These are phyloP conservation scores for Penicillium samsonianum DNA, from an alignment of 495 filamentous ascomycete species.

Conservation along the genomic window DNA sequence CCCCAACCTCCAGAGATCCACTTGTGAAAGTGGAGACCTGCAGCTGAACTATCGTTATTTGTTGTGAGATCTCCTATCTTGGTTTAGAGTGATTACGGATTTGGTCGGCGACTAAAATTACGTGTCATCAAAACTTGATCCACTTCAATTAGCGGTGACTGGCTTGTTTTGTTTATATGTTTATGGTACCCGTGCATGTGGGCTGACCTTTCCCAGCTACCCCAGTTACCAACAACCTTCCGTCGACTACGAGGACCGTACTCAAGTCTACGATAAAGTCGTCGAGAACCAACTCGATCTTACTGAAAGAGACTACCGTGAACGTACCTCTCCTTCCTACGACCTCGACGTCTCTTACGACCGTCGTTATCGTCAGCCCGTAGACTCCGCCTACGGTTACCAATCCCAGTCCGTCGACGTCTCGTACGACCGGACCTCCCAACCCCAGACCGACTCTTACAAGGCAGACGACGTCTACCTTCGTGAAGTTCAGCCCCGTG, in stretches of 20 bases:
- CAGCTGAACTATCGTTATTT: slow-evolving; percentile 22
- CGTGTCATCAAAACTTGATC: slow-evolving; percentile 40
- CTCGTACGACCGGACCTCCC: slow-evolving; percentile 35
- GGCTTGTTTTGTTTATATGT: slow-evolving; percentile 35
- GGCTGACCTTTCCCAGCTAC: slow-evolving; percentile 39
- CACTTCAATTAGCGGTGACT: slow-evolving; percentile 38
- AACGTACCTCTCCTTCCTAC: slow-evolving; percentile 71
- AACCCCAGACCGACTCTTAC: slow-evolving; percentile 34
- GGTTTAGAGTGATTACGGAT: slow-evolving; percentile 32
- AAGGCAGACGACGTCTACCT: slow-evolving; percentile 31
- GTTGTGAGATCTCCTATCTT: slow-evolving; percentile 26
- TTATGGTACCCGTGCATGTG: slow-evolving; percentile 24
- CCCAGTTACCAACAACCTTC: slow-evolving; percentile 56
- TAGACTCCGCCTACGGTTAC: slow-evolving; percentile 36
- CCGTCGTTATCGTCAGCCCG: slow-evolving; percentile 44
- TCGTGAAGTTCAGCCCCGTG: slow-evolving; percentile 50
- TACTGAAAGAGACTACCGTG: slow-evolving; percentile 82
- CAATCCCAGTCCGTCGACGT: slow-evolving; percentile 29
- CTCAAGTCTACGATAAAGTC: slow-evolving; percentile 53
- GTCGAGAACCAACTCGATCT: slow-evolving; percentile 69
- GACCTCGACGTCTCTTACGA: slow-evolving; percentile 61
- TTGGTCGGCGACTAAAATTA: slow-evolving; percentile 41
- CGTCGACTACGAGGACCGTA: slow-evolving; percentile 55
- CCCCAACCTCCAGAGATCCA: slow-evolving; percentile 9
- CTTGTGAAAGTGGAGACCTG: background rate